These are phyloP conservation scores for Xylaria sp. DNA, from an alignment of 2,329 filamentous ascomycete genomes.

Conservation along the genomic window DNA sequence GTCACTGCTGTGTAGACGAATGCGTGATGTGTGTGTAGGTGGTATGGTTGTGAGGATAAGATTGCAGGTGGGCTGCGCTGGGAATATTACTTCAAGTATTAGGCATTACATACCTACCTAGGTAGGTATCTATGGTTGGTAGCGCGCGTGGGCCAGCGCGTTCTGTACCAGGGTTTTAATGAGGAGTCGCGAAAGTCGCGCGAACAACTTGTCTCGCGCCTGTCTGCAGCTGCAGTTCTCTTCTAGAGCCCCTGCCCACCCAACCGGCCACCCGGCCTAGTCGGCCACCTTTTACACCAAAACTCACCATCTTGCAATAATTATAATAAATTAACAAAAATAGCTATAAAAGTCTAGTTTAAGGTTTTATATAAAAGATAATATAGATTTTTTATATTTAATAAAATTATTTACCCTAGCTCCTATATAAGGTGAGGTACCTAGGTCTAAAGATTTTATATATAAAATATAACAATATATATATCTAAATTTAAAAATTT, in stretches of 20 bases:
- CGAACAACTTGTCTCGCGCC: slow-evolving; percentile 2
- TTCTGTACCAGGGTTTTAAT: slow-evolving; percentile 29
- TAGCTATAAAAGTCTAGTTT: too few species aligned
- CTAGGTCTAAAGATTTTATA: neutral
- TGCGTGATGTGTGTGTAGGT: neutral
- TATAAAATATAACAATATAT: too few species aligned
- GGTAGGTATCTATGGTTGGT: neutral
- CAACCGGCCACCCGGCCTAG: too few species aligned
- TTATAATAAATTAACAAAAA: too few species aligned
- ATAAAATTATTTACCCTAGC: too few species aligned
- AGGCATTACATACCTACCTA: neutral
- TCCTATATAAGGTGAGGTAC: too few species aligned
- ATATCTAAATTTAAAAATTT: neutral
- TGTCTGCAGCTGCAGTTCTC: slow-evolving; percentile 8
- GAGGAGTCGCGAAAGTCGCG: slow-evolving; percentile 30
- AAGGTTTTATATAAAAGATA: too few species aligned
- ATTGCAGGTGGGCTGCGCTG: slow-evolving; percentile 9
- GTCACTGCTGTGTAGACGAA: slow-evolving; percentile 1
- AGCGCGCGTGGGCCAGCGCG: slow-evolving; percentile 29
- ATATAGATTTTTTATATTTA: too few species aligned
- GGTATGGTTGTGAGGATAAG: neutral
- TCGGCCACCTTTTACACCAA: too few species aligned
- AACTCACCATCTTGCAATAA: too few species aligned
- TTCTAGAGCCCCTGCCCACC: neutral
- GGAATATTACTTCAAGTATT: slow-evolving; percentile 17